Evolutionary conservation across 441 rosid genomes (phyloP).

Genomic region (Populus trichocarpa): DNA sequence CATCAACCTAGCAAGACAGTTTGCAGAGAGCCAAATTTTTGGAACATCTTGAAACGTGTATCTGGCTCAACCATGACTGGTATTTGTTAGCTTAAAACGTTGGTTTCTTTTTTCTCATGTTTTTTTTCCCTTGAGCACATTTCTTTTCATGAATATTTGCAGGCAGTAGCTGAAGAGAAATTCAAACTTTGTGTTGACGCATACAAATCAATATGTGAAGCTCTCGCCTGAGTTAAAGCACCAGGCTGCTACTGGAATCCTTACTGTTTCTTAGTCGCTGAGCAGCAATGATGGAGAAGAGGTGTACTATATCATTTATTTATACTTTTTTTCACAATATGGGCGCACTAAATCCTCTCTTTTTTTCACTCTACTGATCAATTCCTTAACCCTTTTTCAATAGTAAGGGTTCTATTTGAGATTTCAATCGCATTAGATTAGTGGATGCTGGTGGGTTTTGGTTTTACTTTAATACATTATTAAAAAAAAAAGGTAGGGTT

Average conservation of each 20-base stretch:
- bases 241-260: not conserved
- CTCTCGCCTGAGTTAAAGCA: constrained; percentile 27
- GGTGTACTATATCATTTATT: not conserved
- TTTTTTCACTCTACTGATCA: not conserved
- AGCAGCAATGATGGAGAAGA: not conserved
- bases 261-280: not conserved
- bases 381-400: not conserved
- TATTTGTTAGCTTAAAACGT: too few relatives aligned
- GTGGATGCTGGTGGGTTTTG: not conserved
- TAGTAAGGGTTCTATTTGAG: not conserved
- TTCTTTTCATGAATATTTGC: constrained; percentile 15
- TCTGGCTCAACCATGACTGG: not conserved
- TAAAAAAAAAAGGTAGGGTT: not conserved
- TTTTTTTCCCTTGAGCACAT: not conserved
- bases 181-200: constrained; percentile 57
- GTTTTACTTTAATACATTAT: not conserved
- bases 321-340: not conserved
- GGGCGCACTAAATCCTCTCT: not conserved
- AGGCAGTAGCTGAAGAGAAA: constrained; percentile 63
- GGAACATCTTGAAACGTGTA: not conserved
- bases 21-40: not conserved
- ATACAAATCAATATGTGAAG: constrained; percentile 55
- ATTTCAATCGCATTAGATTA: not conserved
- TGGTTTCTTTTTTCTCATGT: not conserved
- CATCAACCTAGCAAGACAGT: not conserved